Evolutionary conservation across 1,284 basidiomycete species (phyloP), one percentile per base, ranked within the genome.

Genomic region (Apiotrichum montevideense): DNA sequence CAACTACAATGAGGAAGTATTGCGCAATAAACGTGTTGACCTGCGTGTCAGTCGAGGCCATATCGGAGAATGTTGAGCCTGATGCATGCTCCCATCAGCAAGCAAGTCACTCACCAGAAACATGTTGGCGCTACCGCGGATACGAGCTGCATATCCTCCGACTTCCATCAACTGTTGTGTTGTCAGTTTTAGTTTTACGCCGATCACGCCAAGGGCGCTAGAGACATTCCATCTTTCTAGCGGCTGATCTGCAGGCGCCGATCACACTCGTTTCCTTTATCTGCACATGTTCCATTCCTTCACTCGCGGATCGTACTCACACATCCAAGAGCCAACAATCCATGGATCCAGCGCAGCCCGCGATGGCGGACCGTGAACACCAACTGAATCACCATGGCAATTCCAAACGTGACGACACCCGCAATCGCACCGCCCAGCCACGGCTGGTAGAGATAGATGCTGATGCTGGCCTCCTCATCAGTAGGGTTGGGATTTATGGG

Each of bases 1-100:
- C 74, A 49, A 71, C 67, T 32, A 79, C 77, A 53, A 79, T 77
- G 51, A 79, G 63, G 46, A 78, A 78, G 65, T 78, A 78, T 51
- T 77, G 71, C 11, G 62, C 64, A 7, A 70, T 62, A 40, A 71
- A 69, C 3, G 61, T 55, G 32, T 51, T 40, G 10, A 69, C 64
- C 43, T 52, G 51, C 6, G 21, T 21, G 21, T 21, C 21, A 21
- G 21, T 21, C 21, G 21, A 21, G 21, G 21, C 21, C 21, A 21
- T 21, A 21, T 21, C 21, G 21, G 21, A 21, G 21, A 21, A 21
- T 21, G 21, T 21, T 21, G 21, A 21, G 21, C 21, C 21, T 21
- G 21, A 21, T 21, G 21, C 21, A 39, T 13, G 9, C 32, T 46
- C 14, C 11, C 45, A 33, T 3, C 4, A 6, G 13, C 14, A n/a